Conservation (phyloP, 305 asterid species). For the Fraxinus platypoda region DNA sequence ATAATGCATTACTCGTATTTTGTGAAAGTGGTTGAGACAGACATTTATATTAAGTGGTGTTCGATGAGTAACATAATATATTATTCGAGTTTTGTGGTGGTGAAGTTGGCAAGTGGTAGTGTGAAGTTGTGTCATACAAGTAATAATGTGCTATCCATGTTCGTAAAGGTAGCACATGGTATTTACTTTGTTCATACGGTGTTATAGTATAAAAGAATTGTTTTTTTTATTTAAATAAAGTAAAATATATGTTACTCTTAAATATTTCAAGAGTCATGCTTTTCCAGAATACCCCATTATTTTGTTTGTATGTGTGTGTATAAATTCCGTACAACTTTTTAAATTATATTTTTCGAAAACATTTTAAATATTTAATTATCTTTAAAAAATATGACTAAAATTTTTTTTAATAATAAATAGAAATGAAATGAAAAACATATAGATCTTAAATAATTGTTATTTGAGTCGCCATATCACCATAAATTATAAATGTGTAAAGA, state of each 20-base stretch:
- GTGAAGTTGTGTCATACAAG: background rate
- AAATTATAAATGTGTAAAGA: background rate
- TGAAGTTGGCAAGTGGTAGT: background rate
- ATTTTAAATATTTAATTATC: too few species aligned
- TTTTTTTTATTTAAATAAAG: too few species aligned
- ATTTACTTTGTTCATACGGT: background rate
- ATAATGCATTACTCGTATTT: background rate
- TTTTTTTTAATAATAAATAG: too few species aligned
- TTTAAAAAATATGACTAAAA: background rate
- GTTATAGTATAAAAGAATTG: too few species aligned
- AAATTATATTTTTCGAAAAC: too few species aligned
- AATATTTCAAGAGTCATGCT: too few species aligned
- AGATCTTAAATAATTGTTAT: background rate
- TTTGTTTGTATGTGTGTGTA: too few species aligned
- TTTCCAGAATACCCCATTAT: too few species aligned
- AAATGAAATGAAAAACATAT: background rate
- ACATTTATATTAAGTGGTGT: background rate
- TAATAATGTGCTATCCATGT: too few species aligned
- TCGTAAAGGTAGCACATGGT: too few species aligned
- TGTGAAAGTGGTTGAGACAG: background rate
- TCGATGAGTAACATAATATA: background rate
- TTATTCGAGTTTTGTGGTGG: background rate
- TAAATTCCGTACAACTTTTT: too few species aligned
- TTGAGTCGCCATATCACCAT: background rate
- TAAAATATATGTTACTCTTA: background rate